These are phyloP conservation scores for Luffa aegyptiaca DNA, from an alignment of 306 rosid species.

Conservation along the genomic window DNA sequence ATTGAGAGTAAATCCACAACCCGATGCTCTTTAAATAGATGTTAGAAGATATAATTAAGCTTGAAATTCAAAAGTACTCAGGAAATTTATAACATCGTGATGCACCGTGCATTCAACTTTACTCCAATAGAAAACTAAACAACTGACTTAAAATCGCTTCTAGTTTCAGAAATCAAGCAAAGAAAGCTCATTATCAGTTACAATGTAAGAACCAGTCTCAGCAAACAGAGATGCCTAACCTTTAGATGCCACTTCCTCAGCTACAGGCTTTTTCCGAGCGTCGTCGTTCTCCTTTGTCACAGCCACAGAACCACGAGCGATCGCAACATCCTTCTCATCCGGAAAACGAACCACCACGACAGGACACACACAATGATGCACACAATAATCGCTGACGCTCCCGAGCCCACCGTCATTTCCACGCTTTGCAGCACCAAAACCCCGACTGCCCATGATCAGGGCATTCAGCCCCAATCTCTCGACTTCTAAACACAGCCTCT, in stretches of 20 bases:
- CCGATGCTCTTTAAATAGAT: neutral
- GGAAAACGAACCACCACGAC: slow-evolving; percentile 93
- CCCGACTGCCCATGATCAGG: slow-evolving; percentile 95
- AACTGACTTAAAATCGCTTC: neutral
- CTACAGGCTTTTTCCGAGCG: slow-evolving; percentile 13
- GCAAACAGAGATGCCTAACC: slow-evolving; percentile 32
- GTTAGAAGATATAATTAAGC: neutral
- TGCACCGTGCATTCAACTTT: neutral
- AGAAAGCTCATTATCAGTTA: neutral
- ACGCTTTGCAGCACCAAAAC: slow-evolving; percentile 72
- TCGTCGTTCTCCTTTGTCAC: slow-evolving; percentile 25
- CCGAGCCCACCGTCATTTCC: slow-evolving; percentile 87
- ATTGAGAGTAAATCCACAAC: neutral
- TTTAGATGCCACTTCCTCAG: slow-evolving; percentile 30
- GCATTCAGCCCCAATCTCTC: slow-evolving; percentile 88
- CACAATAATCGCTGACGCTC: slow-evolving; percentile 93
- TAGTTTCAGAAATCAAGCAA: neutral
- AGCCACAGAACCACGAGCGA: slow-evolving; percentile 12
- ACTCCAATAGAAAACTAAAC: neutral
- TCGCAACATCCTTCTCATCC: slow-evolving; percentile 48
- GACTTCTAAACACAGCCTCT: slow-evolving; percentile 79
- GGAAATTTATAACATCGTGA: neutral
- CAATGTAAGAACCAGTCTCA: neutral
- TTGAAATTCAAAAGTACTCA: neutral
- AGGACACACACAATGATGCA: slow-evolving; percentile 90